Evolutionary conservation across 768 basidiomycete genomes (phyloP).

Genomic region (Pleurotus tuoliensis): DNA sequence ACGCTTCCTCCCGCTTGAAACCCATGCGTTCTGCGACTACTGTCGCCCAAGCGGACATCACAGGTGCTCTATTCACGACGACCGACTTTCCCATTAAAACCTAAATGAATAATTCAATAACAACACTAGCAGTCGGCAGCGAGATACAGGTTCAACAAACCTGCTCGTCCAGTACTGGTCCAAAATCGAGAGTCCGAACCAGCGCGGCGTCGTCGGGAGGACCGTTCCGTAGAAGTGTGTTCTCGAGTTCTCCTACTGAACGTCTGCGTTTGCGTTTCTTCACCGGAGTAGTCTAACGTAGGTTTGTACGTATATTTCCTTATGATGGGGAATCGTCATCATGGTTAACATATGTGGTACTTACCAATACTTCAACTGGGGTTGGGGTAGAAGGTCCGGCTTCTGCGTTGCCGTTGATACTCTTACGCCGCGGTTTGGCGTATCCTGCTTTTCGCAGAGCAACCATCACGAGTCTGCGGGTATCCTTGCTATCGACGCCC

Average conservation of each 20-base stretch:
- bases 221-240: slow-evolving; percentile 55
- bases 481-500: slow-evolving; percentile 63
- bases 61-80: slow-evolving; percentile 86
- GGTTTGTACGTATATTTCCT: background rate
- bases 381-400: slow-evolving; percentile 17
- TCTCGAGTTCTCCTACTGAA: slow-evolving; percentile 29
- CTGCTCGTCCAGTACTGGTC: slow-evolving; percentile 69
- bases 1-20: slow-evolving; percentile 83
- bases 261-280: slow-evolving; percentile 53
- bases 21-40: slow-evolving; percentile 83
- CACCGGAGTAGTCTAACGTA: slow-evolving; percentile 35
- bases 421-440: slow-evolving; percentile 16
- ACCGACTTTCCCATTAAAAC: slow-evolving; percentile 54
- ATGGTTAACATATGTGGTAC: background rate
- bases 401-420: slow-evolving; percentile 9
- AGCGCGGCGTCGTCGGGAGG: slow-evolving; percentile 46
- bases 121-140: background rate
- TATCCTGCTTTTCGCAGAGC: slow-evolving; percentile 68
- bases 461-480: slow-evolving; percentile 53
- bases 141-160: slow-evolving; percentile 16
- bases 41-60: slow-evolving; percentile 93
- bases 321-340: background rate
- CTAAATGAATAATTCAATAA: slow-evolving; percentile 30
- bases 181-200: slow-evolving; percentile 62
- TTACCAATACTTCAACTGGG: slow-evolving; percentile 28